Evolutionary conservation across 2,329 filamentous ascomycete genomes (phyloP), one percentile per base, ranked within the genome.

Genomic region (Penicillium expansum): DNA sequence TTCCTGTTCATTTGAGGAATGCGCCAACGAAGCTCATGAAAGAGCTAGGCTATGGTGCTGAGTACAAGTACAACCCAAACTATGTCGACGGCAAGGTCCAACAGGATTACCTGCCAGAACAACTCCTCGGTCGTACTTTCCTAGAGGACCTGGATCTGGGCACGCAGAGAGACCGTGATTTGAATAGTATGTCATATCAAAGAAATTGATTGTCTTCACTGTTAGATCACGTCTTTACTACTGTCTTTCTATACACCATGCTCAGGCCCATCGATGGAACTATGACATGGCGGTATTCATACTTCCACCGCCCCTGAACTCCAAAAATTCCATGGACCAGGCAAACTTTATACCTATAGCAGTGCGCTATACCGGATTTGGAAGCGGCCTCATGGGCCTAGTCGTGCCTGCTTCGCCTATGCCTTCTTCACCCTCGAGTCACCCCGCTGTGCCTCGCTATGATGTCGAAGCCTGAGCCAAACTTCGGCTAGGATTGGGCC

Each of bases 1-100:
- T 99, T 22, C 94, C 94, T 2, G 75, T 94, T 38, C 94, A 97
- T 72, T 75, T 99, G 57, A 81, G 94, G 57, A 97, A 97, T 73
- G 94, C 94, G 9, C 93, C 94, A 0, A 97, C 94, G 1, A 83
- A 87, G 63, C 72, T 97, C 62, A 96, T 99, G 93, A 90, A 92
- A 67, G 93, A 97, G 64, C 77, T 97, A 63, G 93, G 91, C 0
- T 96, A 92, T 69, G 92, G 92, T 0, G 87, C 86, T 48, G 90
- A 92, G 71, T 99, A 99, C 75, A 97, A 97, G 74, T 97, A 99
- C 70, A 96, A 96, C 64, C 94, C 94, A 0, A 90, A 96, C 65
- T 99, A 93, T 69, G 76, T 83, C 49, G 86, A 92, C 59, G 94
- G 94, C 0, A 84, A 79, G 64, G 93, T 97, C 0, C 83, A 80